A percentile compares a stretch with the other conserved stretches of the same genome.
These are phyloP conservation scores for Picocystis sp. DNA, from an alignment of 163 green algal species.

Conservation along the genomic window DNA sequence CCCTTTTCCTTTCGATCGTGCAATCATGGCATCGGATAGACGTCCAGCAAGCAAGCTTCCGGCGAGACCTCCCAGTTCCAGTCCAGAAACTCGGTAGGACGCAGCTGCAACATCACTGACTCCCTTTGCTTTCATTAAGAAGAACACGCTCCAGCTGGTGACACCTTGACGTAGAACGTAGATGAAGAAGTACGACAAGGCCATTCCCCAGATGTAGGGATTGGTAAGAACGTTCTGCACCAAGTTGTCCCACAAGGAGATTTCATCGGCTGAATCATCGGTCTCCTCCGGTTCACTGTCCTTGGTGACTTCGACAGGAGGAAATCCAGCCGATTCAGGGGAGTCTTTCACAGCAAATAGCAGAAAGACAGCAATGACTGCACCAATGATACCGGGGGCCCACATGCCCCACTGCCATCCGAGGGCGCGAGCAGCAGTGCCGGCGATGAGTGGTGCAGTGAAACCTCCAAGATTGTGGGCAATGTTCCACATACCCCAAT, in stretches of 20 bases:
- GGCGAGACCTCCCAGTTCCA: constrained; percentile 67
- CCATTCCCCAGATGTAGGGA: constrained; percentile 90
- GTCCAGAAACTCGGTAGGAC: constrained; percentile 18
- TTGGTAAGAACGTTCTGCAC: constrained; percentile 60
- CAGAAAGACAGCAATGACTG: constrained; percentile 60
- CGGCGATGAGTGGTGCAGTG: constrained; percentile 73
- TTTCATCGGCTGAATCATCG: constrained; percentile 1
- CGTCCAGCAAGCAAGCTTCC: constrained; percentile 55
- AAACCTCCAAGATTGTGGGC: constrained; percentile 94
- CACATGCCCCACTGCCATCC: constrained; percentile 80
- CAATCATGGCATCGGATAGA: constrained; percentile 50
- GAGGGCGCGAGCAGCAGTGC: constrained; percentile 34
- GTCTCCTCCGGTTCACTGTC: constrained; percentile 4
- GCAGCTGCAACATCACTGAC: constrained; percentile 53
- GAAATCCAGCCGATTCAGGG: constrained; percentile 62
- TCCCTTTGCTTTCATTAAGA: constrained; percentile 66
- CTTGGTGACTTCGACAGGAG: constrained; percentile 50
- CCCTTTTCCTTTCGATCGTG: constrained; percentile 25
- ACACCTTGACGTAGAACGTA: constrained; percentile 84
- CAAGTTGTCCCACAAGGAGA: constrained; percentile 51
- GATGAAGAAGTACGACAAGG: constrained; percentile 95
- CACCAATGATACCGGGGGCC: constrained; percentile 69
- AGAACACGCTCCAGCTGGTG: constrained; percentile 64
- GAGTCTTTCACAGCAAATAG: constrained; percentile 59
- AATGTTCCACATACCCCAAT: constrained; percentile 82